Evolutionary conservation across 75 land plant genomes (phyloP), one percentile per base, ranked within the genome.

Genomic region (Picea glauca): DNA sequence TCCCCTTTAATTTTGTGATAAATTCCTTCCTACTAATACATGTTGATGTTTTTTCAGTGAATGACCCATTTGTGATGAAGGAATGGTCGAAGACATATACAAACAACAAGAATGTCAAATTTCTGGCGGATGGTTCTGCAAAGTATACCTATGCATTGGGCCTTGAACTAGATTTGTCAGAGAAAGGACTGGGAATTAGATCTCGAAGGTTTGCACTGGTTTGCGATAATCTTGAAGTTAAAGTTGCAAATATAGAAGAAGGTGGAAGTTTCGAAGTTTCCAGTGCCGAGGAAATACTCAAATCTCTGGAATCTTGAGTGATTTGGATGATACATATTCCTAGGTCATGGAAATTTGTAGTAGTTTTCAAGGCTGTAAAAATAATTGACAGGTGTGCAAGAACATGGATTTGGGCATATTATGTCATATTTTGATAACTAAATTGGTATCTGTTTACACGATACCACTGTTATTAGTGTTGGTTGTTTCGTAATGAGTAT

Each of bases 21-120:
- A 50, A 50, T 50, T 7, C 54, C 54, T 46, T 8, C 12, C 12
- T 50, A 50, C 56, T 50, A 9, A 50, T 50, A 11, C 56, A 50
- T 50, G 56, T 50, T 50, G 11, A 46, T 46, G 8, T 50, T 1
- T 50, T 50, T 50, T 50, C 89, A 93, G 98, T 96, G 78, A 96
- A 96, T 76, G 98, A 96, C 65, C 91, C 96, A 7, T 96, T 88
- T 82, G 98, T 96, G 79, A 90, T 92, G 89, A 91, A 85, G 87
- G 98, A 85, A 74, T 96, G 96, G 96, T 89, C 90, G 58, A 91
- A 95, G 81, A 88, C 96, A 30, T 95, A 87, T 85, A 87, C 93
- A 32, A 84, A 90, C 32, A 88, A 88, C 85, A 84, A 91, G 84
- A 60, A 82, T 21, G 85, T 93, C 13, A 90, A 86, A 80, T 96